phyloP scores from a whole-genome alignment of 495 filamentous ascomycete species.

The Xylona heveae region DNA sequence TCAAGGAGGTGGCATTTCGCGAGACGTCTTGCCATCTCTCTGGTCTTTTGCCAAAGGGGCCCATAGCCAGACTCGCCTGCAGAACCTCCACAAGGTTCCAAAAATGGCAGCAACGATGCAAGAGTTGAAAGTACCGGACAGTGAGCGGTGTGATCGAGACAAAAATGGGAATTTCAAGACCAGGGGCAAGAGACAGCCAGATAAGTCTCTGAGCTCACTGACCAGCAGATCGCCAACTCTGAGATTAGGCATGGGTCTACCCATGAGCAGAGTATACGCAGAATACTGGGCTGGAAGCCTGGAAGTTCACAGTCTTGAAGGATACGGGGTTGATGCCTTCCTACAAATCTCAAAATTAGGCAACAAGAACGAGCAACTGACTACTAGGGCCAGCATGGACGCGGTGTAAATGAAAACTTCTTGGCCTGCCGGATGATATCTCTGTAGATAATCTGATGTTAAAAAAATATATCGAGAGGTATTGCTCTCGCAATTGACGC shows the following conservation, averaged over 20 bases:
- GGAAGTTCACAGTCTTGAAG: constrained; percentile 82
- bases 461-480: constrained; percentile 1
- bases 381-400: constrained; percentile 71
- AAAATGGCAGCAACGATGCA: constrained; percentile 90
- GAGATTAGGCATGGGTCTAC: constrained; percentile 79
- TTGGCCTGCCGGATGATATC: too few species aligned
- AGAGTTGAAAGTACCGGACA: constrained; percentile 32
- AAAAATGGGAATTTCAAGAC: too few species aligned
- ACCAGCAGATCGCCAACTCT: constrained; percentile 71
- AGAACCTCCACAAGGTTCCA: constrained; percentile 72
- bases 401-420: constrained; percentile 60
- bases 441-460: neutral
- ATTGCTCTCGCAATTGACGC: neutral
- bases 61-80: constrained; percentile 43
- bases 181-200: constrained; percentile 3
- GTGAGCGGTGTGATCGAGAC: too few species aligned
- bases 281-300: constrained; percentile 96
- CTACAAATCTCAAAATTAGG: constrained; percentile 92
- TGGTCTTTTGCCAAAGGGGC: constrained; percentile 95
- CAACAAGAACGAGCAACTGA: constrained; percentile 96
- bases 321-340: constrained; percentile 95
- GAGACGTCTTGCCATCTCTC: constrained; percentile 65
- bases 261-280: constrained; percentile 85
- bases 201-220: constrained; percentile 46
- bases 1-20: constrained; percentile 77